Evolutionary conservation across 1,284 basidiomycete genomes (phyloP), one percentile per base, ranked within the genome.

Genomic region (Ceratobasidium sp.): DNA sequence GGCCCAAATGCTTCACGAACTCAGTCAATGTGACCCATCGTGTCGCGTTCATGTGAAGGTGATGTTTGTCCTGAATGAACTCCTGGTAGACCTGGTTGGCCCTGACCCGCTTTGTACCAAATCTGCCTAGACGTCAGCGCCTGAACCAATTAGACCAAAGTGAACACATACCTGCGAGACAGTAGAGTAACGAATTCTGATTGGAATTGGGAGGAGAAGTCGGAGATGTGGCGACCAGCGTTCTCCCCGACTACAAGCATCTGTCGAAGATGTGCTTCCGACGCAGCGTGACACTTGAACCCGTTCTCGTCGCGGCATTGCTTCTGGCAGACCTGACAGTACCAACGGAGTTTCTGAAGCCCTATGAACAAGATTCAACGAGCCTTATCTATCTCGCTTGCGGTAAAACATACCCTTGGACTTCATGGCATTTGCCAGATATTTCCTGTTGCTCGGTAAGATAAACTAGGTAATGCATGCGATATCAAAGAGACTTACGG

Each of bases 21-120:
- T 98, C 97, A 14, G 94, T 94, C 79, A 99, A 89, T 12, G 97
- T 98, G 33, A 98, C 95, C 97, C 98, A 99, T 79, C 95, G 91
- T 12, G 98, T 99, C 5, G 97, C 88, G 85, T 99, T 99, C 98
- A 99, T 99, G 87, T 99, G 98, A 33, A 97, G 88, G 85, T 99
- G 98, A 70, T 89, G 85, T 85, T 97, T 97, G 86, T 99, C 97
- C 79, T 95, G 90, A 81, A 99, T 99, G 86, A 95, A 97, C 85
- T 99, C 98, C 85, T 99, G 97, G 83, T 99, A 99, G 20, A 99
- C 97, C 69, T 92, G 92, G 84, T 99, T 99, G 52, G 96, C 96
- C 80, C 92, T 90, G 35, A 98, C 95, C 67, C 96, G 94, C 84
- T 97, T 96, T 0, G 96, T 98, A 10, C 94, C 94, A 84, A 96